phyloP scores from a whole-genome alignment of 768 basidiomycete species.

The Cystofilobasidium bisporidii region DNA sequence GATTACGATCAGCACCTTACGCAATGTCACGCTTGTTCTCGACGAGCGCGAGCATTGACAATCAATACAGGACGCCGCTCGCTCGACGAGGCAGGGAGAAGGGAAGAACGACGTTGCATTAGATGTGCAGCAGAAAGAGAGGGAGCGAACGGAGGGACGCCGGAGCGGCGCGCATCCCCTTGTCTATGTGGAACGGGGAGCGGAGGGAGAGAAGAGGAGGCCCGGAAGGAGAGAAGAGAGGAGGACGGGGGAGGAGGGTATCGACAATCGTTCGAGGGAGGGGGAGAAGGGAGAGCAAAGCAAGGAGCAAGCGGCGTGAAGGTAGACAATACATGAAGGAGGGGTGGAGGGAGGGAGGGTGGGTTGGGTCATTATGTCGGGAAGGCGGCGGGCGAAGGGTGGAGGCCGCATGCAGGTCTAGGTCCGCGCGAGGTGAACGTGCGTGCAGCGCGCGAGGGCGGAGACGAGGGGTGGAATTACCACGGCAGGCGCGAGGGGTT shows the following conservation, averaged over 20 bases:
- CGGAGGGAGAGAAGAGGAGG: neutral
- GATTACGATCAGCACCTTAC: too few species aligned
- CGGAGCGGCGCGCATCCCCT: neutral
- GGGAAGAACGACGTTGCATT: neutral
- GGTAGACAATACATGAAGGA: neutral
- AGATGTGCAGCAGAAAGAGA: neutral
- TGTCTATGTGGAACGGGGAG: neutral
- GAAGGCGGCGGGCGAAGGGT: neutral
- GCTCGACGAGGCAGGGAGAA: too few species aligned
- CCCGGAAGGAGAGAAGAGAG: neutral
- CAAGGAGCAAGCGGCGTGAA: neutral
- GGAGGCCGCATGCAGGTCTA: too few species aligned
- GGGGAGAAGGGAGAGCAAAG: neutral
- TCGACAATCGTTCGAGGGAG: neutral
- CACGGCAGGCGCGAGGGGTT: conserved; percentile 23
- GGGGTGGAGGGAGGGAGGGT: neutral
- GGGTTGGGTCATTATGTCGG: neutral
- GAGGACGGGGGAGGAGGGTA: neutral
- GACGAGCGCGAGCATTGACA: too few species aligned
- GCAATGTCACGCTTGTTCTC: too few species aligned
- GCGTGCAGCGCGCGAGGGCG: neutral
- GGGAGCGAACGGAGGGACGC: neutral
- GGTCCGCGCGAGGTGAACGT: neutral
- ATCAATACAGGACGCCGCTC: too few species aligned
- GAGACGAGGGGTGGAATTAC: neutral